Percentiles rank a stretch among this genome's conserved stretches.
Evolutionary conservation across 2,329 filamentous ascomycete species (phyloP).

Genomic region (Nemania bipapillata): DNA sequence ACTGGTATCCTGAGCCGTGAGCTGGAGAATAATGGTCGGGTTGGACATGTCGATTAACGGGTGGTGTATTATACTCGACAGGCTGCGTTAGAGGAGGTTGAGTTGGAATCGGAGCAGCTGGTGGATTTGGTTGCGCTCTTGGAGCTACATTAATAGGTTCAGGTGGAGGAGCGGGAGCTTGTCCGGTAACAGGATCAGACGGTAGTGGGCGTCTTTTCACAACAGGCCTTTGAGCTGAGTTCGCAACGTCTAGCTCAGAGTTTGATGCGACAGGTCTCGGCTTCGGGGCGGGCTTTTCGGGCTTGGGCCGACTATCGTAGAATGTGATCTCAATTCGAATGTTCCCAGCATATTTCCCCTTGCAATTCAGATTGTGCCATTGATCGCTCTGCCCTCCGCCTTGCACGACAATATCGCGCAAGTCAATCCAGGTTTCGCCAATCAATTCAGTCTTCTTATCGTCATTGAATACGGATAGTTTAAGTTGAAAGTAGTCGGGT

Average conservation of each 20-base stretch:
- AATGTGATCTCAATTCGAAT: slow-evolving; percentile 95
- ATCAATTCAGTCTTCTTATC: slow-evolving; percentile 98
- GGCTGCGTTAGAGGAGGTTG: slow-evolving; percentile 64
- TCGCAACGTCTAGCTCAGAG: slow-evolving; percentile 47
- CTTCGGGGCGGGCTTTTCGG: slow-evolving; percentile 73
- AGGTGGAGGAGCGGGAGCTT: slow-evolving; percentile 57
- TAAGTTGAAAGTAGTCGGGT: slow-evolving; percentile 93
- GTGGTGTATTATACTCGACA: slow-evolving; percentile 62
- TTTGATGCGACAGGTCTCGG: slow-evolving; percentile 58
- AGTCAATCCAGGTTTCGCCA: slow-evolving; percentile 89
- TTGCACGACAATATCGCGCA: slow-evolving; percentile 80
- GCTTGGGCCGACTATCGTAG: slow-evolving; percentile 88
- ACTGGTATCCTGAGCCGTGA: slow-evolving; percentile 46
- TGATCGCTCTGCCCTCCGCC: slow-evolving; percentile 94
- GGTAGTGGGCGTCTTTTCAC: slow-evolving; percentile 88
- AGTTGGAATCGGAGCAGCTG: slow-evolving; percentile 57
- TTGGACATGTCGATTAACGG: slow-evolving; percentile 50
- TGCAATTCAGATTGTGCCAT: slow-evolving; percentile 89
- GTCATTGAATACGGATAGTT: slow-evolving; percentile 96
- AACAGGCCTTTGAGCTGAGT: slow-evolving; percentile 59
- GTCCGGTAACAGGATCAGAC: slow-evolving; percentile 75
- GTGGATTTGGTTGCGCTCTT: slow-evolving; percentile 59
- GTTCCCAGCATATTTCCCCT: slow-evolving; percentile 95
- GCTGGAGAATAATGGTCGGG: slow-evolving; percentile 54
- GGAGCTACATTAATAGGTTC: slow-evolving; percentile 61